Evolutionary conservation across 176 grass and related monocot genomes (phyloP).

Genomic region (Oryza longistaminata): DNA sequence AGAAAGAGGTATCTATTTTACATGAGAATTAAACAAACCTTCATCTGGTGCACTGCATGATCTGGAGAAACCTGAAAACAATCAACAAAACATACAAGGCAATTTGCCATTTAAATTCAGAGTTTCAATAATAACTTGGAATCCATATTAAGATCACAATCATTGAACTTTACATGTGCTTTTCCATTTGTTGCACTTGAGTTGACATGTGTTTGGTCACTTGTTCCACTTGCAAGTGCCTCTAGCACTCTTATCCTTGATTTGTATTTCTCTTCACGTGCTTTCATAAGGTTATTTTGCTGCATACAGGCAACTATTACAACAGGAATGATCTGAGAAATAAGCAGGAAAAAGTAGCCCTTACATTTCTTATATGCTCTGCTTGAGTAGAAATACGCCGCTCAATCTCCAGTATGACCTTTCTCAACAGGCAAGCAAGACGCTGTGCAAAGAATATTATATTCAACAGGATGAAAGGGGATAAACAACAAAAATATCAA

Average conservation of each 20-base stretch:
- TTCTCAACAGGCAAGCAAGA: constrained; percentile 62
- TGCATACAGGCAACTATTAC: constrained; percentile 41
- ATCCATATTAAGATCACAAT: constrained; percentile 9
- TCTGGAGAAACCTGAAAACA: constrained; percentile 44
- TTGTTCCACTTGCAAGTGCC: constrained; percentile 47
- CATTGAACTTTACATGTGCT: constrained; percentile 39
- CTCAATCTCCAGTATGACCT: constrained; percentile 69
- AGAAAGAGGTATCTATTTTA: background rate
- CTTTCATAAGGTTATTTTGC: constrained; percentile 80
- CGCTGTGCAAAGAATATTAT: constrained; percentile 37
- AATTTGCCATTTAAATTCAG: background rate
- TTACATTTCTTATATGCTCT: constrained; percentile 79
- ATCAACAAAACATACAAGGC: background rate
- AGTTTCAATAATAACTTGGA: background rate
- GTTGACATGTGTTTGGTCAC: constrained; percentile 41
- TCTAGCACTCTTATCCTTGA: constrained; percentile 71
- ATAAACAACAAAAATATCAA: background rate
- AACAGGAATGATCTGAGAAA: constrained; percentile 26
- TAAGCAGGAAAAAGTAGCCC: constrained; percentile 18
- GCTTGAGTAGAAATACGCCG: constrained; percentile 66
- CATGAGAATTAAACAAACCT: constrained; percentile 46
- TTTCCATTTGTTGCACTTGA: constrained; percentile 44
- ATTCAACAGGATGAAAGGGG: constrained; percentile 14
- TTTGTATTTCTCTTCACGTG: constrained; percentile 81
- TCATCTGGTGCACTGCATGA: constrained; percentile 28